These are phyloP conservation scores for Amanita pallidorosea DNA, from an alignment of 768 basidiomycete species.

Conservation along the genomic window DNA sequence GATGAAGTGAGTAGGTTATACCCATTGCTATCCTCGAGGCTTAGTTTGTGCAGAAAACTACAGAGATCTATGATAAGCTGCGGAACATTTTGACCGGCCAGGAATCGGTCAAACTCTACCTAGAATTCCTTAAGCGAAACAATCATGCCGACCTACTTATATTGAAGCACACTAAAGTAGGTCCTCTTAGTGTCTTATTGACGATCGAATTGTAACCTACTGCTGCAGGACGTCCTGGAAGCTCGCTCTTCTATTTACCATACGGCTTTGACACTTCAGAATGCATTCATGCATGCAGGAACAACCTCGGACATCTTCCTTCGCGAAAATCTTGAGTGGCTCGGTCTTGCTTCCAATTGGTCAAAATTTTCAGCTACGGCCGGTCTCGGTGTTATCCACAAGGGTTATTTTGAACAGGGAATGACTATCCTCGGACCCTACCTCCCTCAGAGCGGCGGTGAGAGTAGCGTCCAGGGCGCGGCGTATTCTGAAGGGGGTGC, in stretches of 20 bases:
- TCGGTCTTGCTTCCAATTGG: constrained; percentile 93
- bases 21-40: neutral
- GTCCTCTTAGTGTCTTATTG: neutral
- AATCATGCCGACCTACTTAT: constrained; percentile 90
- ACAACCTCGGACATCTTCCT: constrained; percentile 93
- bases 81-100: constrained; percentile 82
- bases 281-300: constrained; percentile 97
- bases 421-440: constrained; percentile 90
- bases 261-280: constrained; percentile 90
- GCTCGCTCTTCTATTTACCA: constrained; percentile 96
- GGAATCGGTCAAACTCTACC: constrained; percentile 85
- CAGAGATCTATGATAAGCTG: constrained; percentile 60
- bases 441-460: constrained; percentile 69
- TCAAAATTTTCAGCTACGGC: constrained; percentile 98
- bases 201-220: constrained; percentile 3
- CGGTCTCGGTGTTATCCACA: constrained; percentile 94
- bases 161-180: constrained; percentile 85
- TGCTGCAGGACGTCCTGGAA: constrained; percentile 74
- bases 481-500: constrained; percentile 94
- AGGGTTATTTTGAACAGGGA: constrained; percentile 91
- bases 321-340: constrained; percentile 94
- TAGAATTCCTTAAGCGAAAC: constrained; percentile 92
- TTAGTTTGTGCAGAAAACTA: constrained; percentile 34
- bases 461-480: constrained; percentile 67
- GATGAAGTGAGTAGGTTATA: constrained; percentile 35